Percentiles rank a stretch among this genome's conserved stretches.
Evolutionary conservation across 202 grass and related monocot species (phyloP).

Genomic region (Carex arenaria): DNA sequence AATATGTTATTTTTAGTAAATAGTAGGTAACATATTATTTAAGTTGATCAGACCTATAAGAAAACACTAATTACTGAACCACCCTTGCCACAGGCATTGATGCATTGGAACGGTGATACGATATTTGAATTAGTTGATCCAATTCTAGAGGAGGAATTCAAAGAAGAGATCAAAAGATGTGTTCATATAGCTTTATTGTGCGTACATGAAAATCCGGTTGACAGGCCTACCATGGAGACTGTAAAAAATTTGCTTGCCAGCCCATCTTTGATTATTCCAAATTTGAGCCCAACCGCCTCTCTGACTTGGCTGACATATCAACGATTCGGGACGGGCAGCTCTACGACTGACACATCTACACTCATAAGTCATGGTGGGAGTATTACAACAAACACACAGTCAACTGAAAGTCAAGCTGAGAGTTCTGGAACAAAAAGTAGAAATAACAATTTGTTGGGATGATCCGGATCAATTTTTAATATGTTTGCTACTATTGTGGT

Average conservation of each 20-base stretch:
- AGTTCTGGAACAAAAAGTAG: not conserved
- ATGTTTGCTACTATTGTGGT: no score
- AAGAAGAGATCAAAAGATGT: slow-evolving; percentile 13
- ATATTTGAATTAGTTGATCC: not conserved
- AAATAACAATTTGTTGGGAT: no score
- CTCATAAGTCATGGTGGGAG: not conserved
- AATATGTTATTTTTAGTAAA: not conserved
- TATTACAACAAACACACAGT: not conserved
- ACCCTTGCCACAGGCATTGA: not conserved
- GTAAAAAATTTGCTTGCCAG: slow-evolving; percentile 14
- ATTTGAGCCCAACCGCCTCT: not conserved
- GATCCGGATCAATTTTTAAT: not conserved
- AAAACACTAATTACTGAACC: not conserved
- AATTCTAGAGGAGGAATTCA: not conserved
- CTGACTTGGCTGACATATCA: not conserved
- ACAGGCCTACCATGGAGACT: slow-evolving; percentile 7
- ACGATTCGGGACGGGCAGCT: not conserved
- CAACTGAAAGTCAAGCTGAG: not conserved
- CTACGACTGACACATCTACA: not conserved
- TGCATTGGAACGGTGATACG: not conserved
- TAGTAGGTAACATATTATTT: not conserved
- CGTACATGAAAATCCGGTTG: not conserved
- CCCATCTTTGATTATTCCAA: not conserved
- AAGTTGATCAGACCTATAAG: not conserved
- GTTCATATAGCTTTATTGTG: slow-evolving; percentile 9